These are phyloP conservation scores for Penicillium brasilianum DNA, from an alignment of 2,329 filamentous ascomycete species.

Conservation along the genomic window DNA sequence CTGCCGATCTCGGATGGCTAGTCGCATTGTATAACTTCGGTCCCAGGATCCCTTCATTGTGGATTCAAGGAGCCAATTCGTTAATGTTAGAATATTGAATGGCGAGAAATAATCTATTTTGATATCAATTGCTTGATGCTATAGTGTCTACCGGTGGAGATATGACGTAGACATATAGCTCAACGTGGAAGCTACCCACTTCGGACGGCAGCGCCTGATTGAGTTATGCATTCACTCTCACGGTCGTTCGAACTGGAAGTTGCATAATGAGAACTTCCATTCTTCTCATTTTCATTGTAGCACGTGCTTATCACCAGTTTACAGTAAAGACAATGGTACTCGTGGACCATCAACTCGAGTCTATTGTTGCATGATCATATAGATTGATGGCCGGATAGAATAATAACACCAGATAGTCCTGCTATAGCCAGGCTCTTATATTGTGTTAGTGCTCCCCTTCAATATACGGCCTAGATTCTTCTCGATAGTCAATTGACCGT, in stretches of 20 bases:
- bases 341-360: too few species aligned
- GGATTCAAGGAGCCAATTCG: neutral
- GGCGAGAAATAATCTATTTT: neutral
- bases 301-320: neutral
- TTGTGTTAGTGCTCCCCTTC: neutral
- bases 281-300: neutral
- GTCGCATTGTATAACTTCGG: neutral
- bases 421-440: too few species aligned
- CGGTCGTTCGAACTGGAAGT: too few species aligned
- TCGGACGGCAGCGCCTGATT: too few species aligned
- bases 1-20: slow-evolving; percentile 17
- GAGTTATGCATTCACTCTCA: too few species aligned
- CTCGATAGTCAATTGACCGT: too few species aligned
- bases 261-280: too few species aligned
- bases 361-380: too few species aligned
- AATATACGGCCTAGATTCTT: too few species aligned
- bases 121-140: neutral
- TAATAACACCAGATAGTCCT: too few species aligned
- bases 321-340: neutral
- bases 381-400: too few species aligned
- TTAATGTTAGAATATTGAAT: neutral
- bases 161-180: neutral
- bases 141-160: neutral
- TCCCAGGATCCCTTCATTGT: neutral
- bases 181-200: too few species aligned